Percentiles rank a stretch among this genome's conserved stretches.
Conservation (phyloP, 2,329 filamentous ascomycete species). For the Rachicladosporium sp. region DNA sequence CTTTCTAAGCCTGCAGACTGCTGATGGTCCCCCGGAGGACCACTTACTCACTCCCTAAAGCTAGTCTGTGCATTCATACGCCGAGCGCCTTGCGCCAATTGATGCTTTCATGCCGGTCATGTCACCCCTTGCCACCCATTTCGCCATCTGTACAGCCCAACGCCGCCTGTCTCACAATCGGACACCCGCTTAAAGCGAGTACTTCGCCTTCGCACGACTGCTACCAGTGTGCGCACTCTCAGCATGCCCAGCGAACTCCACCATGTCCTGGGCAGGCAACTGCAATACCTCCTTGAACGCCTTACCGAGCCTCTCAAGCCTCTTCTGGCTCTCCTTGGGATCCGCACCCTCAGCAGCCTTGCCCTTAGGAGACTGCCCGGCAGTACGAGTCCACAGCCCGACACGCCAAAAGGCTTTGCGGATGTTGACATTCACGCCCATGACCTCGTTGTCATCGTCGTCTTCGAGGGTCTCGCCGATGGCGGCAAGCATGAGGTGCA, state of each 20-base stretch:
- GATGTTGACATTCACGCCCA: conserved; percentile 98
- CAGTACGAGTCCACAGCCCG: conserved; percentile 91
- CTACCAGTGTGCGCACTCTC: conserved; percentile 88
- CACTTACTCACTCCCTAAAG: conserved; percentile 7
- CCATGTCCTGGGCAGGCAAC: conserved; percentile 59
- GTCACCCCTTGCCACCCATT: no score
- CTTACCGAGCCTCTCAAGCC: conserved; percentile 71
- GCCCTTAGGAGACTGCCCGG: conserved; percentile 67
- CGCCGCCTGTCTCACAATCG: not conserved
- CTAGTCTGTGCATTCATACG: no score
- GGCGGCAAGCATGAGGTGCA: conserved; percentile 89
- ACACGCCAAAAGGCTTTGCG: conserved; percentile 97
- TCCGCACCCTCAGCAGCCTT: conserved; percentile 30
- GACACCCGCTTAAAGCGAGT: conserved; percentile 50
- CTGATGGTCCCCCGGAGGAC: conserved; percentile 6
- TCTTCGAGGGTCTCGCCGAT: conserved; percentile 97
- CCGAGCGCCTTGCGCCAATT: no score
- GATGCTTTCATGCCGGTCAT: no score
- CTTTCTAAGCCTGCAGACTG: no score
- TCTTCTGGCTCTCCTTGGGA: conserved; percentile 68
- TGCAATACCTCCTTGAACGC: conserved; percentile 89
- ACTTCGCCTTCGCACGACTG: conserved; percentile 92
- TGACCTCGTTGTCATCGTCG: conserved; percentile 89
- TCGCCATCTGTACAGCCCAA: not conserved
- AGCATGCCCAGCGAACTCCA: conserved; percentile 95